phyloP scores from a whole-genome alignment of 345 rosid genomes.

The Boechera retrofracta region DNA sequence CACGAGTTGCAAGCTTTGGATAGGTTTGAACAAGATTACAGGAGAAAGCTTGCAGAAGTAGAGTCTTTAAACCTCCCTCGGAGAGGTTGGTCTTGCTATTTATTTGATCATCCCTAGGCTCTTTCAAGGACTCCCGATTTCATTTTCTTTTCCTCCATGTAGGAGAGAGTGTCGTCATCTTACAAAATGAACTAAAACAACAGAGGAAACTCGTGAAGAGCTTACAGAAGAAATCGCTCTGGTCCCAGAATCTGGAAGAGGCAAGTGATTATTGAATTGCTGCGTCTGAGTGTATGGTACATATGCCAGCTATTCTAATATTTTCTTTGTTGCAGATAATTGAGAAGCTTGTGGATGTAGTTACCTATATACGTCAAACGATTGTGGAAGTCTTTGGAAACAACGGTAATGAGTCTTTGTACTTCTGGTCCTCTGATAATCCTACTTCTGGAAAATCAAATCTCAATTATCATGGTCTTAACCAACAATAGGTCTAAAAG shows the following conservation, averaged over 20 bases:
- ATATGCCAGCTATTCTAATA: conserved; percentile 4
- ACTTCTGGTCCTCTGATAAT: conserved; percentile 4
- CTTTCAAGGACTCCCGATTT: neutral
- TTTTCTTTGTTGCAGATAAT: conserved; percentile 56
- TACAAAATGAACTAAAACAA: conserved; percentile 73
- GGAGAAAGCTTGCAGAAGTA: conserved; percentile 58
- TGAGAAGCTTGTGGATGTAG: conserved; percentile 74
- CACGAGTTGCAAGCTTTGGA: conserved; percentile 72
- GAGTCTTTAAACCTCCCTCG: conserved; percentile 57
- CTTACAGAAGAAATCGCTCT: conserved; percentile 87
- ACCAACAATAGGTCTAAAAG: conserved; percentile 30
- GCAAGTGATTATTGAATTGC: conserved; percentile 45
- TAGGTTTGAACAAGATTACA: conserved; percentile 68
- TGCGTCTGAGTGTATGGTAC: neutral
- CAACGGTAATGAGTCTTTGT: conserved; percentile 50
- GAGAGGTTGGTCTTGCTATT: conserved; percentile 52
- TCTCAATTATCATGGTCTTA: conserved; percentile 40
- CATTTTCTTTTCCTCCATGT: conserved; percentile 37
- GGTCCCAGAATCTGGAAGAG: conserved; percentile 89
- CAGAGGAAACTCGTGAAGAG: conserved; percentile 72
- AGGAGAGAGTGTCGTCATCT: conserved; percentile 68
- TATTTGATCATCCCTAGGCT: conserved; percentile 2
- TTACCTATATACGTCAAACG: conserved; percentile 63
- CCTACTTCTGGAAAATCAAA: neutral
- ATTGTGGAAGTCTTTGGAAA: conserved; percentile 75